Percentiles rank a stretch among this genome's conserved stretches.
These are phyloP conservation scores for Lodderomyces margitis DNA, from an alignment of 1,139 yeast species.

Conservation along the genomic window DNA sequence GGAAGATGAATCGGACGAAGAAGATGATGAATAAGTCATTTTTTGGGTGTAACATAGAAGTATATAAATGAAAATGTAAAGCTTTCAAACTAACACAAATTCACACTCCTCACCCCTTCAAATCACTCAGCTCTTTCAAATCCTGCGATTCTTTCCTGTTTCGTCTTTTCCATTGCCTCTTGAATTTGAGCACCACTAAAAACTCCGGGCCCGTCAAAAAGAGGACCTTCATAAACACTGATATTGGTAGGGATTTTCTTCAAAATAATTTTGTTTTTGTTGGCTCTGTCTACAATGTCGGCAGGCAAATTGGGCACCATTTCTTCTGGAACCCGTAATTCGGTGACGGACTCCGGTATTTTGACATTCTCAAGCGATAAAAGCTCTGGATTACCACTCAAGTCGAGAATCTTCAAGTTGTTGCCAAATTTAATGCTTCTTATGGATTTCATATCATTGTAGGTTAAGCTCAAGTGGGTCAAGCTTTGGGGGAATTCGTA, in stretches of 20 bases:
- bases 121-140: neutral
- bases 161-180: neutral
- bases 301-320: conserved; percentile 38
- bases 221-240: neutral
- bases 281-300: conserved; percentile 42
- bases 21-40: conserved; percentile 18
- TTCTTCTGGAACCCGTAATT: conserved; percentile 37
- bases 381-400: conserved; percentile 46
- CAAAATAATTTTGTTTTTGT: conserved; percentile 31
- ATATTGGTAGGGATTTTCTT: conserved; percentile 20
- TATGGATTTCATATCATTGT: conserved; percentile 40
- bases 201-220: neutral
- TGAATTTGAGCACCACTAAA: neutral
- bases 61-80: neutral
- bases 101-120: too few species aligned
- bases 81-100: conserved; percentile 1
- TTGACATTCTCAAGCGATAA: conserved; percentile 37
- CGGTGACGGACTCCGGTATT: conserved; percentile 39
- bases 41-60: neutral
- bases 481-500: conserved; percentile 40
- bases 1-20: conserved; percentile 41
- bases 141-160: neutral
- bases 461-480: conserved; percentile 34
- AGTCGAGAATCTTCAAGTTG: conserved; percentile 33
- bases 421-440: conserved; percentile 39